phyloP scores from a whole-genome alignment of 2,329 filamentous ascomycete genomes.

The Nemania abortiva region DNA sequence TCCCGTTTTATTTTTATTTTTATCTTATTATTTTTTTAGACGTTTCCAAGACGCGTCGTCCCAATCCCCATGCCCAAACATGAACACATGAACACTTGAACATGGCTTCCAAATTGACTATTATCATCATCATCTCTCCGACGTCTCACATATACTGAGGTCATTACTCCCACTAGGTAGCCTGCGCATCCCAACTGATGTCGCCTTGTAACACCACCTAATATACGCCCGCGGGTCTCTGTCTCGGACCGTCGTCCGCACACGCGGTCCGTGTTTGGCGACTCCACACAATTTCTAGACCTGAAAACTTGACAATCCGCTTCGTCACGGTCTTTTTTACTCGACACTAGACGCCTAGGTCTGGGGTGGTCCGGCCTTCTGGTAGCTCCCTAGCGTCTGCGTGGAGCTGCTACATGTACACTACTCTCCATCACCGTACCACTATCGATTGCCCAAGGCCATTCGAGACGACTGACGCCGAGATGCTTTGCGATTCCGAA shows the following conservation, averaged over 20 bases:
- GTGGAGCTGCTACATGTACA: conserved; percentile 48
- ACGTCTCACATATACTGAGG: conserved; percentile 33
- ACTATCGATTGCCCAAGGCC: conserved; percentile 37
- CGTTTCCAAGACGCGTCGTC: conserved; percentile 32
- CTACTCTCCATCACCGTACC: conserved; percentile 35
- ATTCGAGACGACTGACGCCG: conserved; percentile 49
- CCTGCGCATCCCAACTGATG: conserved; percentile 11
- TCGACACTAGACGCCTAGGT: conserved; percentile 47
- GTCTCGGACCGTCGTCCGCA: conserved; percentile 14
- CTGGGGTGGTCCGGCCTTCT: conserved; percentile 31
- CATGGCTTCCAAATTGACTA: conserved; percentile 32
- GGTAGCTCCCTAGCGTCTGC: conserved; percentile 40
- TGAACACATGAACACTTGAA: background rate
- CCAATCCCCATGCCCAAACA: conserved; percentile 6
- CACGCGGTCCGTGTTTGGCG: conserved; percentile 37
- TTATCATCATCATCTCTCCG: conserved; percentile 30
- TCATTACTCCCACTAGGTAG: conserved; percentile 7
- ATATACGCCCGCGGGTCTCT: conserved; percentile 20
- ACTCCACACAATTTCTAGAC: conserved; percentile 49
- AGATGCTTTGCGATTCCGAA: conserved; percentile 51
- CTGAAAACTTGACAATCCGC: conserved; percentile 42
- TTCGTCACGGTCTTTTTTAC: conserved; percentile 38
- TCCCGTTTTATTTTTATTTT: conserved; percentile 15
- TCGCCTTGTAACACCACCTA: conserved; percentile 13
- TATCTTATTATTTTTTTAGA: conserved; percentile 11